phyloP scores from a whole-genome alignment of 805 yeast species.

The Wickerhamomyces subpelliculosus region DNA sequence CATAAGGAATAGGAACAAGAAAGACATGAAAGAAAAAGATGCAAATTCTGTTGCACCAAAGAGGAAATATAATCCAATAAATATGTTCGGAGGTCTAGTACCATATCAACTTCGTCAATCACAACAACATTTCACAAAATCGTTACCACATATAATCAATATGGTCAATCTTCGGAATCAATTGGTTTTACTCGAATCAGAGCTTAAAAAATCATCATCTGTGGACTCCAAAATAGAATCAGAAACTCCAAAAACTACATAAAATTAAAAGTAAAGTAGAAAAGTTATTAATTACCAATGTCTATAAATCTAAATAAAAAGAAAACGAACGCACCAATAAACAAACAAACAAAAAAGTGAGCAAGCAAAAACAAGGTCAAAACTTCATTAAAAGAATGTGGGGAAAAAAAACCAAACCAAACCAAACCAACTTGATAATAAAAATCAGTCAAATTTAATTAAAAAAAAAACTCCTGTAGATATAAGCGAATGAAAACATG shows the following conservation, averaged over 20 bases:
- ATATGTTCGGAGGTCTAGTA: slow-evolving; percentile 43
- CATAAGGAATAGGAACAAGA: slow-evolving; percentile 4
- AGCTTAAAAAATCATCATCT: background rate
- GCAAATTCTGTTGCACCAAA: background rate
- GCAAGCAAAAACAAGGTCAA: background rate
- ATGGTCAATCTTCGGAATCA: slow-evolving; percentile 1
- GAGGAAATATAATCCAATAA: slow-evolving; percentile 27
- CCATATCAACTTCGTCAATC: slow-evolving; percentile 33
- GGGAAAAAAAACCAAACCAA: too few species aligned
- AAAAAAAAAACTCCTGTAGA: too few species aligned
- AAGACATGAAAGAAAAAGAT: slow-evolving; percentile 1
- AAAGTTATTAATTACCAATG: too few species aligned
- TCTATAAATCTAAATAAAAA: too few species aligned
- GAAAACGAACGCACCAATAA: too few species aligned
- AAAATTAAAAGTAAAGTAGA: too few species aligned
- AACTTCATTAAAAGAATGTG: background rate
- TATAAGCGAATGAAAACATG: too few species aligned
- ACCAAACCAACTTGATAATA: too few species aligned
- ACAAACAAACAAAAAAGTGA: background rate
- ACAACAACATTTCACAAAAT: slow-evolving; percentile 30
- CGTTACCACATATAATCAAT: slow-evolving; percentile 17
- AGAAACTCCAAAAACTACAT: too few species aligned
- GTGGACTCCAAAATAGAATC: too few species aligned
- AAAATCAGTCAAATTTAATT: too few species aligned
- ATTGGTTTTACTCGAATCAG: background rate